These are phyloP conservation scores for Leccinum imitatum DNA, from an alignment of 768 basidiomycete species.

Conservation along the genomic window DNA sequence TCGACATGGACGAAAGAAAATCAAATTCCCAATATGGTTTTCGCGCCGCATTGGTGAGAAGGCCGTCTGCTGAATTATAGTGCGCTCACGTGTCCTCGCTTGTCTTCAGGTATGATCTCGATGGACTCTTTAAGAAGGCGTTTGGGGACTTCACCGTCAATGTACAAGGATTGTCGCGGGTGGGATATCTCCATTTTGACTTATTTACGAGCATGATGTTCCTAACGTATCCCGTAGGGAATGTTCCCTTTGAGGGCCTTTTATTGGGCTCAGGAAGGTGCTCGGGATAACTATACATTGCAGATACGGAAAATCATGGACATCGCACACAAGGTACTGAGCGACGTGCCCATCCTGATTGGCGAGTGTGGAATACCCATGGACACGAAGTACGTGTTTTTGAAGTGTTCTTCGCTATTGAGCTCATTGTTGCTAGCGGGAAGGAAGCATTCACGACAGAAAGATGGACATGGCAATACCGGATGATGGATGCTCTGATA, in stretches of 20 bases:
- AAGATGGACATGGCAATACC: constrained; percentile 77
- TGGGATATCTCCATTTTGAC: constrained; percentile 34
- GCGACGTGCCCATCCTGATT: constrained; percentile 80
- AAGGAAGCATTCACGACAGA: constrained; percentile 70
- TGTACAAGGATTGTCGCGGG: constrained; percentile 88
- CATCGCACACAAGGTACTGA: constrained; percentile 64
- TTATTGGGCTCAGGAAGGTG: constrained; percentile 86
- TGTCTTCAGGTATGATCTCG: constrained; percentile 80
- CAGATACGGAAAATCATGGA: constrained; percentile 83
- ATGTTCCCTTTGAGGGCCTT: constrained; percentile 79
- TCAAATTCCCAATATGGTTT: constrained; percentile 63
- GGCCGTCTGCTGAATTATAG: constrained; percentile 4
- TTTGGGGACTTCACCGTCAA: constrained; percentile 88
- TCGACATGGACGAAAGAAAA: constrained; percentile 68
- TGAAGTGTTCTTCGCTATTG: not conserved
- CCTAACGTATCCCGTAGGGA: constrained; percentile 51
- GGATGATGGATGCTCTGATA: constrained; percentile 95
- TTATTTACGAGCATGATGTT: not conserved
- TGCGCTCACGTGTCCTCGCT: not conserved
- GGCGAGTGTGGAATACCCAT: constrained; percentile 96
- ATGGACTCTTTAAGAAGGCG: constrained; percentile 80
- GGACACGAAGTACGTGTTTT: constrained; percentile 83
- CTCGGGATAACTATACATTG: constrained; percentile 74
- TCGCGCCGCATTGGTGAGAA: constrained; percentile 69
- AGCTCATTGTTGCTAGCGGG: constrained; percentile 42